Evolutionary conservation across 2,329 filamentous ascomycete species (phyloP), one percentile per base, ranked within the genome.

Genomic region (Colletotrichum tropicicola): DNA sequence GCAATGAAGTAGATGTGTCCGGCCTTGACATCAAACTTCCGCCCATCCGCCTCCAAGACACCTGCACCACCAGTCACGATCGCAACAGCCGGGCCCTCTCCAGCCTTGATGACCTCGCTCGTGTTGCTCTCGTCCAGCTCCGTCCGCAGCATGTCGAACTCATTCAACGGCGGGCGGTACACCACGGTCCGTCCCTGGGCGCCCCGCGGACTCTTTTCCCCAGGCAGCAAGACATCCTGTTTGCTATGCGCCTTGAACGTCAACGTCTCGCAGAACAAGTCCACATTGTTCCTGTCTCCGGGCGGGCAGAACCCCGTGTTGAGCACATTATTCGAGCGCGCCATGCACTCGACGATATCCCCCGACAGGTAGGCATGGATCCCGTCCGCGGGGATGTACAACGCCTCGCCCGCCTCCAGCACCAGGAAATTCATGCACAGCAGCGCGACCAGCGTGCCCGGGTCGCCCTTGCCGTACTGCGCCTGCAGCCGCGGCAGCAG

Each of bases 301-400:
- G 82, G 81, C 0, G 91, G 90, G 69, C 90, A 93, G 80, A 94
- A 92, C 0, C 91, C 91, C 0, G 87, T 88, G 74, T 92, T 92
- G 52, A 94, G 81, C 2, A 94, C 91, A 62, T 93, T 92, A 79
- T 93, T 89, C 19, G 85, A 89, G 7, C 90, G 85, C 2, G 91
- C 91, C 91, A 93, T 93, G 77, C 91, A 93, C 75, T 93, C 91
- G 70, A 93, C 87, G 54, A 93, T 92, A 72, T 93, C 88, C 3
- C 91, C 91, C 4, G 85, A 84, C 0, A 93, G 80, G 72, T 92
- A 93, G 0, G 91, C 91, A 72, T 93, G 90, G 57, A 92, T 91
- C 5, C 89, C 90, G 68, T 93, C 90, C 1, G 90, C 89, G 0
- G 90, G 91, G 15, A 93, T 90, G 73, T 87, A 92, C 54, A 93